phyloP scores from a whole-genome alignment of 2,329 filamentous ascomycete genomes.

The Fusarium devonianum region DNA sequence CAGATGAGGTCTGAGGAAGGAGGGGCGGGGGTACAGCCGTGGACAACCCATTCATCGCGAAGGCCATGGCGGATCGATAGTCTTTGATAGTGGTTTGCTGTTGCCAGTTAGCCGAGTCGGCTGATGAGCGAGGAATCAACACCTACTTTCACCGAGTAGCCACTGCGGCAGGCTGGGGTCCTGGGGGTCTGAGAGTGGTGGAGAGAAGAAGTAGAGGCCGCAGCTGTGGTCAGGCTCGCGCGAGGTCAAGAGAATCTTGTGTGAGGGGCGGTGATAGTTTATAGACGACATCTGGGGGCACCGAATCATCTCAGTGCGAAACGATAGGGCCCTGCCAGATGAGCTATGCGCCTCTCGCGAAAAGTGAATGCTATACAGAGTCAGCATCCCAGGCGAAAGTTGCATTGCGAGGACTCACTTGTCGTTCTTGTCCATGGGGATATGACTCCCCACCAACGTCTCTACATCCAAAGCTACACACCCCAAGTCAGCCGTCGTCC shows the following conservation, averaged over 20 bases:
- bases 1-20: conserved; percentile 51
- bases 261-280: conserved; percentile 53
- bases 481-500: conserved; percentile 9
- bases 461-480: conserved; percentile 46
- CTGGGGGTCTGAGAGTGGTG: conserved; percentile 40
- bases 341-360: conserved; percentile 27
- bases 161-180: conserved; percentile 45
- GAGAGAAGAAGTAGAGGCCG: conserved; percentile 51
- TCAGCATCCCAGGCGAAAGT: background rate
- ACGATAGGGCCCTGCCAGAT: conserved; percentile 27
- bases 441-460: conserved; percentile 50
- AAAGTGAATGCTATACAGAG: conserved; percentile 26
- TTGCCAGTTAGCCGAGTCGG: background rate
- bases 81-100: conserved; percentile 46
- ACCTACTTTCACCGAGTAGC: conserved; percentile 49
- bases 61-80: conserved; percentile 41
- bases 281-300: conserved; percentile 55
- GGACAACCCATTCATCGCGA: conserved; percentile 45
- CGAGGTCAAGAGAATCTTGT: conserved; percentile 54
- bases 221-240: conserved; percentile 43
- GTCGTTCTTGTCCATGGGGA: conserved; percentile 54
- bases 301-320: conserved; percentile 49
- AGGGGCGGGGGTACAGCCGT: conserved; percentile 54
- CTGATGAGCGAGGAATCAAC: background rate
- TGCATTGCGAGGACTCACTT: conserved; percentile 42